Conservation (phyloP, 2,329 filamentous ascomycete genomes). For the Eutypella sp. region DNA sequence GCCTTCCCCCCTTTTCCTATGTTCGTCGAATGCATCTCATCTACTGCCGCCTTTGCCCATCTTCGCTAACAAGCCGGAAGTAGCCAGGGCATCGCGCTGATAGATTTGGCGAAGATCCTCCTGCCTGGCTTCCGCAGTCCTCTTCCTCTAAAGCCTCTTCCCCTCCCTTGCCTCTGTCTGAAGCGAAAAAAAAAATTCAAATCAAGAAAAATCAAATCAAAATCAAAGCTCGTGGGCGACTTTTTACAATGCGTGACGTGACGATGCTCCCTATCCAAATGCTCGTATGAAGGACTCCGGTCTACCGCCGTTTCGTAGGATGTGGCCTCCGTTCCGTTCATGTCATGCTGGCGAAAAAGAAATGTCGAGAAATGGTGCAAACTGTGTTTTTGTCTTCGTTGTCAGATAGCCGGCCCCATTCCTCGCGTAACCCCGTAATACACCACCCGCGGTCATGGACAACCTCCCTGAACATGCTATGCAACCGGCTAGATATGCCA, state of each 20-base stretch:
- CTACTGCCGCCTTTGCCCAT: slow-evolving; percentile 1
- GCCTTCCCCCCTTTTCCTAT: no score
- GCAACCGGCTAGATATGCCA: slow-evolving; percentile 21
- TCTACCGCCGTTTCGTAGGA: slow-evolving; percentile 11
- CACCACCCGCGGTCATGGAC: slow-evolving; percentile 13
- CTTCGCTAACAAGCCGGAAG: slow-evolving; percentile 10
- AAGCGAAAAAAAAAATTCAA: not conserved
- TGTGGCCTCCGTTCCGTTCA: slow-evolving; percentile 9
- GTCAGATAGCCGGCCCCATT: slow-evolving; percentile 8
- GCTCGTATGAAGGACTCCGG: not conserved
- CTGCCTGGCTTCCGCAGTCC: not conserved
- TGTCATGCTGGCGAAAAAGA: slow-evolving; percentile 5
- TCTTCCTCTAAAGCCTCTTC: not conserved
- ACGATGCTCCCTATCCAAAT: not conserved
- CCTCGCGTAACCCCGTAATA: slow-evolving; percentile 15
- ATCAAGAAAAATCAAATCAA: not conserved
- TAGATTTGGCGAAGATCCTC: not conserved
- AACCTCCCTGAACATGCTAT: slow-evolving; percentile 9
- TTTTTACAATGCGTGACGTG: not conserved
- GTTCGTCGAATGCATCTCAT: slow-evolving; percentile 11
- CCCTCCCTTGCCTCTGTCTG: not conserved
- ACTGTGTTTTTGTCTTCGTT: no score
- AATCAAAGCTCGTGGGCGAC: no score
- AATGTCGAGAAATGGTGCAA: slow-evolving; percentile 8
- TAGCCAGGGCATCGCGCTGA: not conserved